Evolutionary conservation across 257 asterid species (phyloP).

Genomic region (Solanum lignicaule): DNA sequence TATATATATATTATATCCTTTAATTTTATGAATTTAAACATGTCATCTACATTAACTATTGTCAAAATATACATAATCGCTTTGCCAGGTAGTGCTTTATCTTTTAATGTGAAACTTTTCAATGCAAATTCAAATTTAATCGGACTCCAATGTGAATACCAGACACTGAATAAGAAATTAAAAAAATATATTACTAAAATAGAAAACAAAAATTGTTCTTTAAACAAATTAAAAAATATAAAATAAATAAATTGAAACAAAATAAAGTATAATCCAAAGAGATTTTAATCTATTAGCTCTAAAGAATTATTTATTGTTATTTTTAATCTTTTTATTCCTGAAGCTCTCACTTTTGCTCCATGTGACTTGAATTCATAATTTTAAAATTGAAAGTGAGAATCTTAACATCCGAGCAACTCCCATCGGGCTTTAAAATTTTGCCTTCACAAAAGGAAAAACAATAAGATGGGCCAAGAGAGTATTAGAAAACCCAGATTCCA

Average conservation of each 20-base stretch:
- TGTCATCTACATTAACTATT: too few species aligned
- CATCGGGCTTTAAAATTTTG: neutral
- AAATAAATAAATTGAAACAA: neutral
- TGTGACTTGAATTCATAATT: fast-evolving
- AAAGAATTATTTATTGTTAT: too few species aligned
- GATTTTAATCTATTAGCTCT: neutral
- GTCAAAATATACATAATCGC: fast-evolving
- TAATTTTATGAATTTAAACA: too few species aligned
- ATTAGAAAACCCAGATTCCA: neutral
- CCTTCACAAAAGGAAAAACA: neutral
- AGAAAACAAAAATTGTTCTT: too few species aligned
- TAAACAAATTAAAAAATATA: too few species aligned
- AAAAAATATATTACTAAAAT: neutral
- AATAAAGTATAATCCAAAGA: neutral
- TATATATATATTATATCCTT: too few species aligned
- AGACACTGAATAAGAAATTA: too few species aligned
- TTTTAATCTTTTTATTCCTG: too few species aligned
- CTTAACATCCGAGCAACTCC: fast-evolving
- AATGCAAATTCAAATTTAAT: too few species aligned
- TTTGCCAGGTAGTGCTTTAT: fast-evolving
- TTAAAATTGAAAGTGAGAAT: fast-evolving
- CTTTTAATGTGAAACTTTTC: too few species aligned
- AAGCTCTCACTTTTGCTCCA: too few species aligned
- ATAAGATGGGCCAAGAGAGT: neutral
- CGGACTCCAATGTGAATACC: fast-evolving